phyloP scores from a whole-genome alignment of 2,329 filamentous ascomycete species.

The Claviceps sp. region DNA sequence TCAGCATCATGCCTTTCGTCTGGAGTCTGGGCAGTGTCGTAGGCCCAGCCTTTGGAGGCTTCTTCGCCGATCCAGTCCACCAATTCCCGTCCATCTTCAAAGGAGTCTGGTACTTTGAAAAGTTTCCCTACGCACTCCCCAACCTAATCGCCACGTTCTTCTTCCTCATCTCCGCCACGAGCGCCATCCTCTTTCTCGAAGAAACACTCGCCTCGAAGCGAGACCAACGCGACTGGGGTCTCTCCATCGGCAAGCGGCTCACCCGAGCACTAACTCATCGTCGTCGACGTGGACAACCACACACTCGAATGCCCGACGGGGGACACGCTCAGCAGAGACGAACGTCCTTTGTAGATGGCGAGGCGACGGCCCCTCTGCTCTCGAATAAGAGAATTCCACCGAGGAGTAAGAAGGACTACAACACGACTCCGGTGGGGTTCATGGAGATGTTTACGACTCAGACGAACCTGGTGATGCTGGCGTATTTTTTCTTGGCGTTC shows the following conservation, averaged over 20 bases:
- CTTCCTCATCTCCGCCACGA: slow-evolving; percentile 64
- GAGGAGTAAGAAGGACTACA: slow-evolving; percentile 10
- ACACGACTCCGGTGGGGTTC: slow-evolving; percentile 25
- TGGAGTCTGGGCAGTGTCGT: slow-evolving; percentile 84
- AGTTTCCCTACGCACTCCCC: slow-evolving; percentile 71
- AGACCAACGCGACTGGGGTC: slow-evolving; percentile 58
- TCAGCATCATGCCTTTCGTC: slow-evolving; percentile 82
- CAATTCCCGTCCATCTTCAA: slow-evolving; percentile 63
- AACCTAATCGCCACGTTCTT: slow-evolving; percentile 66
- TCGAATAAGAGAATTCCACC: slow-evolving; percentile 19
- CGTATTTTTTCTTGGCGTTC: slow-evolving; percentile 69
- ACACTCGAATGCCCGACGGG: neutral
- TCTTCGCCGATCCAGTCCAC: slow-evolving; percentile 67
- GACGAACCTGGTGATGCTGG: slow-evolving; percentile 58
- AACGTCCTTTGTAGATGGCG: slow-evolving; percentile 39
- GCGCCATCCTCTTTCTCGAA: slow-evolving; percentile 66
- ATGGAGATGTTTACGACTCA: slow-evolving; percentile 60
- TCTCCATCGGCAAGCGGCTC: slow-evolving; percentile 58
- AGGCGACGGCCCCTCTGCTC: slow-evolving; percentile 42
- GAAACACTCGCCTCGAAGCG: slow-evolving; percentile 71
- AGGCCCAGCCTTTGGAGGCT: slow-evolving; percentile 76
- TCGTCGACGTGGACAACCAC: no score
- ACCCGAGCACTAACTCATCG: slow-evolving; percentile 23
- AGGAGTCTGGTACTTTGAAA: slow-evolving; percentile 50
- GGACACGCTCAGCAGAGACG: slow-evolving; percentile 18